phyloP scores from a whole-genome alignment of 2,329 filamentous ascomycete genomes.

The Chrysoporthe deuterocubensis region DNA sequence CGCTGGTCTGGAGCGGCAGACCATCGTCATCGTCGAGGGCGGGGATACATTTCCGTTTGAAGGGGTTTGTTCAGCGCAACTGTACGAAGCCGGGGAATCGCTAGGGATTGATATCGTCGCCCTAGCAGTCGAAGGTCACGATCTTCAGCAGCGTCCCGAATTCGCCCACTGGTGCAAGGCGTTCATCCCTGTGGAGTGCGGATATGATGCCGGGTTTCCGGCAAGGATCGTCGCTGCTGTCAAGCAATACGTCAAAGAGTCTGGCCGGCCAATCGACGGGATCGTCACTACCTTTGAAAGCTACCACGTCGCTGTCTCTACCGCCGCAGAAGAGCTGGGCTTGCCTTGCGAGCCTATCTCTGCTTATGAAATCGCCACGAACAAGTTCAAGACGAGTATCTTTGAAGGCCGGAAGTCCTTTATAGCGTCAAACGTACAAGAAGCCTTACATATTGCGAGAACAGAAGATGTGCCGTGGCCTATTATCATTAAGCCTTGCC shows the following conservation, averaged over 20 bases:
- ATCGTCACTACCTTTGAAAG: constrained; percentile 6
- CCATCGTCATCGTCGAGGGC: too few species aligned
- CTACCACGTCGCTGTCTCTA: neutral
- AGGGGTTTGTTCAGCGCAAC: too few species aligned
- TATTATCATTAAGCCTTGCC: constrained; percentile 5
- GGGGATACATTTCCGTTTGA: too few species aligned
- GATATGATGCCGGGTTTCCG: constrained; percentile 24
- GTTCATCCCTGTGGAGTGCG: constrained; percentile 1
- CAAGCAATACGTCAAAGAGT: constrained; percentile 1
- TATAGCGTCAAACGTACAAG: neutral
- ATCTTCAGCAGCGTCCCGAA: constrained; percentile 34
- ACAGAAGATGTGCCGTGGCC: neutral
- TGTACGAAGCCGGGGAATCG: neutral
- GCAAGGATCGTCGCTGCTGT: constrained; percentile 27
- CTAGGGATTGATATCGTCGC: constrained; percentile 38
- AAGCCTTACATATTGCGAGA: neutral
- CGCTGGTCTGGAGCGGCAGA: too few species aligned
- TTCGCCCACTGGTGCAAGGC: neutral
- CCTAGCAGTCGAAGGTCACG: constrained; percentile 38
- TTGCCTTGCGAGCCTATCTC: neutral
- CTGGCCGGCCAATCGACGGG: neutral
- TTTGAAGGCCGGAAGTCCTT: neutral
- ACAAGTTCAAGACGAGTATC: neutral
- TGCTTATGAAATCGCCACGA: neutral
- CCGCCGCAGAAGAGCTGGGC: neutral